Percentiles rank a stretch among this genome's conserved stretches.
These are phyloP conservation scores for Phialophora tarda DNA, from an alignment of 2,329 filamentous ascomycete genomes.

Conservation along the genomic window DNA sequence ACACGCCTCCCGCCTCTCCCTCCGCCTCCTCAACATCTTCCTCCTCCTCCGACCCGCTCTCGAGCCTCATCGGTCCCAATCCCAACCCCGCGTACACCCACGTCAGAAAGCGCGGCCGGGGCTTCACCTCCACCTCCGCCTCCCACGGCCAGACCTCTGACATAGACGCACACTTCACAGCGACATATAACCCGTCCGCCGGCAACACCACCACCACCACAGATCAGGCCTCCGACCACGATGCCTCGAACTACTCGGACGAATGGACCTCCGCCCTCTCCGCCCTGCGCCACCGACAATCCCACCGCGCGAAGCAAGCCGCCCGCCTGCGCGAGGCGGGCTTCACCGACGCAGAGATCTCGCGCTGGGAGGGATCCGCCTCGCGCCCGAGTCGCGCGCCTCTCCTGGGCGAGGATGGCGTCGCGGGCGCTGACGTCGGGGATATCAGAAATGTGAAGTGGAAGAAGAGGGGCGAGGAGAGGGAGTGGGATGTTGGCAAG, in stretches of 20 bases:
- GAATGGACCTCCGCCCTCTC: constrained; percentile 84
- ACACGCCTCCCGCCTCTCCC: constrained; percentile 22
- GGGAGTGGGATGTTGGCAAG: constrained; percentile 72
- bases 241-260: constrained; percentile 63
- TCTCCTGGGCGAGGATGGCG: not conserved
- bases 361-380: constrained; percentile 67
- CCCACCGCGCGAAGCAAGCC: constrained; percentile 75
- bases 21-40: constrained; percentile 39
- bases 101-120: constrained; percentile 67
- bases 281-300: constrained; percentile 76
- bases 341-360: constrained; percentile 76
- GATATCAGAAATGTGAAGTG: constrained; percentile 74
- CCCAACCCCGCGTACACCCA: constrained; percentile 51
- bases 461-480: constrained; percentile 70
- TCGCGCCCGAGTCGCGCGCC: not conserved
- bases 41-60: constrained; percentile 69
- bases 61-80: constrained; percentile 70
- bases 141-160: constrained; percentile 54
- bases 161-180: constrained; percentile 81
- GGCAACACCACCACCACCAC: constrained; percentile 47
- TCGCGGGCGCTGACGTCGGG: constrained; percentile 51
- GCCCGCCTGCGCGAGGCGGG: constrained; percentile 77
- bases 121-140: constrained; percentile 61
- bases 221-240: constrained; percentile 62
- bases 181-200: constrained; percentile 62